These are phyloP conservation scores for Zymoseptoria tritici DNA, from an alignment of 2,329 filamentous ascomycete species.

Conservation along the genomic window DNA sequence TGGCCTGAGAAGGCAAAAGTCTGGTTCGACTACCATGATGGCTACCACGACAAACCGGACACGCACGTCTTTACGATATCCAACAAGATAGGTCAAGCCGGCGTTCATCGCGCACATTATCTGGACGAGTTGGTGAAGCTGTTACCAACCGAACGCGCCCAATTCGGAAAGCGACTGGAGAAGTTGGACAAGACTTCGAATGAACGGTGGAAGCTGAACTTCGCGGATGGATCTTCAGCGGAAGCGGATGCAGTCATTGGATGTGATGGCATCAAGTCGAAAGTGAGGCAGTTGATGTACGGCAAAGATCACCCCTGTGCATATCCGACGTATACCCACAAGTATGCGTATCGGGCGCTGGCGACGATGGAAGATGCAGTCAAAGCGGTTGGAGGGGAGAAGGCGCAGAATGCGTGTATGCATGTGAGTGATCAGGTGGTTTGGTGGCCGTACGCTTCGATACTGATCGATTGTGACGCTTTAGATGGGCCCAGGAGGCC, in stretches of 20 bases:
- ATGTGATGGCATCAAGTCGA: constrained; percentile 46
- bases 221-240: constrained; percentile 35
- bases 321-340: constrained; percentile 47
- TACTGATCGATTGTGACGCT: neutral
- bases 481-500: constrained; percentile 36
- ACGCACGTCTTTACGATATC: constrained; percentile 22
- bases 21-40: constrained; percentile 39
- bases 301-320: constrained; percentile 35
- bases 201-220: constrained; percentile 30
- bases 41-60: constrained; percentile 21
- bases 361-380: constrained; percentile 45
- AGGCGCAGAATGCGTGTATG: constrained; percentile 24
- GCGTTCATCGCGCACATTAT: constrained; percentile 35
- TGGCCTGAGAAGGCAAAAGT: constrained; percentile 30
- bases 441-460: constrained; percentile 1
- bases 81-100: constrained; percentile 21
- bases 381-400: constrained; percentile 22
- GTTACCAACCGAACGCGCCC: constrained; percentile 31
- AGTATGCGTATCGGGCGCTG: constrained; percentile 56
- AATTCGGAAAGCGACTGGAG: constrained; percentile 28
- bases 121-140: constrained; percentile 36
- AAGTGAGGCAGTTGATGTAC: constrained; percentile 40
- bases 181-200: constrained; percentile 23
- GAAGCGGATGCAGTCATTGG: constrained; percentile 31
- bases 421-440: constrained; percentile 12